phyloP scores from a whole-genome alignment of 495 filamentous ascomycete species.

The Hypoxylon crocopeplum region DNA sequence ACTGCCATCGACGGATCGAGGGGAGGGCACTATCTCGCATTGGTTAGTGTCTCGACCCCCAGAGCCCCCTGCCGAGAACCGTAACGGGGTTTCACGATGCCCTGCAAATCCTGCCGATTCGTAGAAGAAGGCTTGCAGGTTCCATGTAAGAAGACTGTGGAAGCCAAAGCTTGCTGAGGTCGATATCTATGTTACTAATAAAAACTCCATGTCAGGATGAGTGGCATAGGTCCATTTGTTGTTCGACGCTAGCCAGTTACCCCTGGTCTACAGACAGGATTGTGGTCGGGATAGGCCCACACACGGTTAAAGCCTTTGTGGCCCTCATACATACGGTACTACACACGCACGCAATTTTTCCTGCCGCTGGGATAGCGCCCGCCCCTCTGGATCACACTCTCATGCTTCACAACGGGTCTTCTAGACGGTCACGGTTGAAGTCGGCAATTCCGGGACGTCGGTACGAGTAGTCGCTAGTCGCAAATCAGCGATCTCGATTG shows the following conservation, averaged over 20 bases:
- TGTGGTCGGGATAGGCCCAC: slow-evolving; percentile 36
- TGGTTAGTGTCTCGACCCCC: slow-evolving; percentile 11
- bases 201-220: slow-evolving; percentile 27
- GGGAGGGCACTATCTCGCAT: slow-evolving; percentile 14
- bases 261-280: slow-evolving; percentile 35
- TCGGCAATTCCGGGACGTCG: slow-evolving; percentile 31
- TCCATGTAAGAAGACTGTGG: slow-evolving; percentile 9
- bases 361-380: slow-evolving; percentile 37
- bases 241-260: slow-evolving; percentile 36
- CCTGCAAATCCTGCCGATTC: slow-evolving; percentile 8
- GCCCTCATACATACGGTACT: slow-evolving; percentile 30
- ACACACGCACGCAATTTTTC: slow-evolving; percentile 44
- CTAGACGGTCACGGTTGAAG: slow-evolving; percentile 26
- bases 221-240: slow-evolving; percentile 30
- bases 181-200: slow-evolving; percentile 27
- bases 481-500: slow-evolving; percentile 23
- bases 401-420: slow-evolving; percentile 25
- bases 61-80: slow-evolving; percentile 10
- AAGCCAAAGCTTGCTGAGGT: not conserved
- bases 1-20: slow-evolving; percentile 15
- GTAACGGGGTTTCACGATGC: slow-evolving; percentile 8
- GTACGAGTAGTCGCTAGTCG: slow-evolving; percentile 12
- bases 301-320: slow-evolving; percentile 34
- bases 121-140: not conserved
- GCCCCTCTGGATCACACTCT: slow-evolving; percentile 38